Evolutionary conservation across 352 stramenopile species (phyloP).

Genomic region (Phytophthora lateralis): DNA sequence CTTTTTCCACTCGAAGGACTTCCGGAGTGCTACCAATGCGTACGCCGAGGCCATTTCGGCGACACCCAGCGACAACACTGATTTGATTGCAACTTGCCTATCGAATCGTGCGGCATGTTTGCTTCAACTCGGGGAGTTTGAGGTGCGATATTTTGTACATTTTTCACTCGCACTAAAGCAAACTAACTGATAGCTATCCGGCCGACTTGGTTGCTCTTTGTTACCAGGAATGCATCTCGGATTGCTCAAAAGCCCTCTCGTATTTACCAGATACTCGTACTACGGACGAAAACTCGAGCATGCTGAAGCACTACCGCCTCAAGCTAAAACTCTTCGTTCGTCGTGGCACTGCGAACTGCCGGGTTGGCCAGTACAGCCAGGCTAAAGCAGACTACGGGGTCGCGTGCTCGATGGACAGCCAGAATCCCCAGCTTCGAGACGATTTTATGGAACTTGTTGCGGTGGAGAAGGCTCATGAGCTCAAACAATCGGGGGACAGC

Average conservation of each 20-base stretch:
- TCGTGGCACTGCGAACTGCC: slow-evolving; percentile 71
- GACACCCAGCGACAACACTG: slow-evolving; percentile 36
- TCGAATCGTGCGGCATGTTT: slow-evolving; percentile 75
- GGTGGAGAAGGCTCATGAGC: slow-evolving; percentile 58
- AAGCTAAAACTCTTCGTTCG: slow-evolving; percentile 82
- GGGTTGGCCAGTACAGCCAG: slow-evolving; percentile 58
- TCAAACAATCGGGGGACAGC: slow-evolving; percentile 57
- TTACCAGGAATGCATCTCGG: slow-evolving; percentile 57
- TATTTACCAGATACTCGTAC: slow-evolving; percentile 66
- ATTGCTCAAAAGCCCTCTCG: slow-evolving; percentile 73
- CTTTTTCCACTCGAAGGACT: slow-evolving; percentile 78
- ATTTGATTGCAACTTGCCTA: slow-evolving; percentile 57
- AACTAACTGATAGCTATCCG: too few species aligned
- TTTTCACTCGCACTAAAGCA: too few species aligned
- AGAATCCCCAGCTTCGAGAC: slow-evolving; percentile 66
- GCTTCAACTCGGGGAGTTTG: slow-evolving; percentile 62
- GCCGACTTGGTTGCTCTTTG: neutral
- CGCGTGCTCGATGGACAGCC: slow-evolving; percentile 75
- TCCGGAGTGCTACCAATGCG: slow-evolving; percentile 66
- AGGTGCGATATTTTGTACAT: slow-evolving; percentile 44
- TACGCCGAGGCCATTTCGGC: slow-evolving; percentile 67
- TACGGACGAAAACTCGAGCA: slow-evolving; percentile 27
- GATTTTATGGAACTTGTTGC: slow-evolving; percentile 71
- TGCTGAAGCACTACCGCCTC: slow-evolving; percentile 60
- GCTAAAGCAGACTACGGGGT: slow-evolving; percentile 84